Percentiles rank a stretch among this genome's conserved stretches.
phyloP scores from a whole-genome alignment of 2,329 filamentous ascomycete genomes.

The Ustilaginoidea virens region DNA sequence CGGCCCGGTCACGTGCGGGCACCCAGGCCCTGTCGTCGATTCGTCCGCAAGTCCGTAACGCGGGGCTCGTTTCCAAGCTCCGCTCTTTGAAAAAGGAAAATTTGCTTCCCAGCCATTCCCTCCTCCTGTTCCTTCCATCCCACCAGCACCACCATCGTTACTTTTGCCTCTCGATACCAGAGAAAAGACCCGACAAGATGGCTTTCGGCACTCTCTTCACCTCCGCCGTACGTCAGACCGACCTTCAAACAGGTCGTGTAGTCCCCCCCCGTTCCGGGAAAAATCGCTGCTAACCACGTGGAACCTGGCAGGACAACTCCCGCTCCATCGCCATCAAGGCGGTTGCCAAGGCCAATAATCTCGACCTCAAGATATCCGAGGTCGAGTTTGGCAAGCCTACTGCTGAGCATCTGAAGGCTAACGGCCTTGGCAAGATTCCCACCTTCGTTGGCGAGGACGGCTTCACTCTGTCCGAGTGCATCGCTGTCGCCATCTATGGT shows the following conservation, averaged over 20 bases:
- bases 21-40: no score
- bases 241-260: no score
- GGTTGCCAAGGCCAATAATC: conserved; percentile 92
- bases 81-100: conserved; percentile 17
- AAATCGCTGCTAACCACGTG: no score
- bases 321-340: conserved; percentile 79
- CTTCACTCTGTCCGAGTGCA: conserved; percentile 74
- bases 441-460: conserved; percentile 87
- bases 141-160: no score
- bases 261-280: no score
- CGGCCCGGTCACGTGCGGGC: no score
- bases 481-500: conserved; percentile 97
- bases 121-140: conserved; percentile 7
- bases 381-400: conserved; percentile 50
- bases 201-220: conserved; percentile 97
- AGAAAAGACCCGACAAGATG: conserved; percentile 44
- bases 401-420: conserved; percentile 69
- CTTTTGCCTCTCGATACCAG: no score
- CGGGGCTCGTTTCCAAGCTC: conserved; percentile 18
- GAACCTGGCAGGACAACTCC: conserved; percentile 65
- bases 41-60: no score
- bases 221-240: conserved; percentile 51
- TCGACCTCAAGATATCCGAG: conserved; percentile 76
- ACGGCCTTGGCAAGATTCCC: conserved; percentile 80
- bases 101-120: conserved; percentile 13